Base-by-base conservation (phyloP, 352 stramenopile species). In the Globisporangium emineosum region DNA sequence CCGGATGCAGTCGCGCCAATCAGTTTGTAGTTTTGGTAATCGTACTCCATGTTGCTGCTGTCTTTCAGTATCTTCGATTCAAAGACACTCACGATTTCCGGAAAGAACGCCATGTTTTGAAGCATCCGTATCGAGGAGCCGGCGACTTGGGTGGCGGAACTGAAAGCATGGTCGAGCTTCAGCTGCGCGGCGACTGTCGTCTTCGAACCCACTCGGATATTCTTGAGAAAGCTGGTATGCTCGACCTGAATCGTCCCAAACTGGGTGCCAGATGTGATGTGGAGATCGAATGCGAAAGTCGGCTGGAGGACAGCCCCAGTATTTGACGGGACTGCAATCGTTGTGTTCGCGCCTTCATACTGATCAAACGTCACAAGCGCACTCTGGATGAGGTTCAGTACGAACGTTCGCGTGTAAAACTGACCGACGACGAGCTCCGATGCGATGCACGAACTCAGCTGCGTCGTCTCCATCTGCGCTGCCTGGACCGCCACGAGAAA, bases 101-200 rank as follows among this genome's bases (percentile, higher is more conserved):
- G 63, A 47, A 78, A 76, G 59, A 72, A 81, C 21, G 64, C 70
- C 62, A 83, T 76, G 52, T 65, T 65, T 53, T 81, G 73, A 8
- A 81, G 43, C 66, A 83, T 65, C 1, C 73, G 71, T 58, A 83
- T 66, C 3, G 76, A 83, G 1, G 73, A 83, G 3, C 75, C 75
- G 0, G 55, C 23, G 15, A 71, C 49, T 47, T 74, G 68, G 1
- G 9, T 59, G 25, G 33, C 50, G n/a, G 55, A 62, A 13, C 32
- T 67, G 43, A 70, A 60, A 8, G 63, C 57, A 13, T 67, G 66
- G 40, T 76, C 68, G 10, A 77, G 67, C 35, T 81, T 83, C 53
- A 81, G 69, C 37, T 70, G 65, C n/a, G 56, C 60, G 1, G 68
- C 61, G 1, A 64, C 62, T 0, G 32, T 70, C 35, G 54, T 70